Conservation (phyloP, 768 basidiomycete species). For the Cystofilobasidium capitatum region DNA sequence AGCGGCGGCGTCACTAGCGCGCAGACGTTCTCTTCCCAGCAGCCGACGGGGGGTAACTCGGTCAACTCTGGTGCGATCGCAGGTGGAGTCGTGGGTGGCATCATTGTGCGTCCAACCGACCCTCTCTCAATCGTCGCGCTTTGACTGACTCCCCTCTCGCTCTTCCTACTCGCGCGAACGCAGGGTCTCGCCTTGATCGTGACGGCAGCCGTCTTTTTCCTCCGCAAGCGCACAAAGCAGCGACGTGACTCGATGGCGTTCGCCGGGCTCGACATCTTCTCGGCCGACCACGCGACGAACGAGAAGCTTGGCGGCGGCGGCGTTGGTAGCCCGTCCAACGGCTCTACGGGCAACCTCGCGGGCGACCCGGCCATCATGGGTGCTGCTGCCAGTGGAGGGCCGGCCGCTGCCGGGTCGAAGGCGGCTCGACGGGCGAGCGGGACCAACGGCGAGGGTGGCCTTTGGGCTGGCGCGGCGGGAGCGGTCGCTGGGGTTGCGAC, state of each 20-base stretch:
- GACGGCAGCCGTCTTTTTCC: neutral
- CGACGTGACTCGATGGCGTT: constrained; percentile 9
- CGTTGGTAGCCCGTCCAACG: neutral
- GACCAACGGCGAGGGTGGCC: neutral
- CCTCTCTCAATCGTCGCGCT: neutral
- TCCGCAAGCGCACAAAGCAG: neutral
- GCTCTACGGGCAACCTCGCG: neutral
- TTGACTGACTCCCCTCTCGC: neutral
- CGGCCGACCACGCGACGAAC: neutral
- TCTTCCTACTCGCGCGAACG: neutral
- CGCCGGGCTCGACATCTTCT: constrained; percentile 7
- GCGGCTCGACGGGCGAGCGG: neutral
- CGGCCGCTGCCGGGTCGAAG: neutral
- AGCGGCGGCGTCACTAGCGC: neutral
- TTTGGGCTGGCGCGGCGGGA: neutral
- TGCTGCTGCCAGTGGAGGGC: neutral
- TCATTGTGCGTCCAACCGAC: constrained; percentile 4
- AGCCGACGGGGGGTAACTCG: neutral
- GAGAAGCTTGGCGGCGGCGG: no score
- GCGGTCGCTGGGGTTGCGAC: neutral
- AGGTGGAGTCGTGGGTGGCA: constrained; percentile 4
- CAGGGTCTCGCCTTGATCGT: neutral
- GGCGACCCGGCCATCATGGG: constrained; percentile 5
- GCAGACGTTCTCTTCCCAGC: neutral
- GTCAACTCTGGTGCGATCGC: constrained; percentile 5